phyloP scores from a whole-genome alignment of 306 rosid genomes.

The Fragaria ananassa region DNA sequence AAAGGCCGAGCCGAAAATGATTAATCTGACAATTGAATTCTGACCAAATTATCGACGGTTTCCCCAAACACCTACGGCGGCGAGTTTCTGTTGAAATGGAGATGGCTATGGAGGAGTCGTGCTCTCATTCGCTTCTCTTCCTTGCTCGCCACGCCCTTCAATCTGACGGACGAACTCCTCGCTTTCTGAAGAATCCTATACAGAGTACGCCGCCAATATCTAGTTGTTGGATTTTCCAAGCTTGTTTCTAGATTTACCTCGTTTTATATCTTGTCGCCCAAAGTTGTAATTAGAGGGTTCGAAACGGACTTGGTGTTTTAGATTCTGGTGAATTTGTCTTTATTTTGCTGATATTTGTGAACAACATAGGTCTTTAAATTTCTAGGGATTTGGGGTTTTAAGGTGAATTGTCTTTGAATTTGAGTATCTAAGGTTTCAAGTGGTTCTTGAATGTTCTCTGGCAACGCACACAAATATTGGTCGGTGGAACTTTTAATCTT shows the following conservation, averaged over 20 bases:
- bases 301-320: constrained; percentile 10
- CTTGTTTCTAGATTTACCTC: constrained; percentile 25
- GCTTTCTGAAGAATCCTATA: constrained; percentile 49
- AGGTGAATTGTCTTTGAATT: neutral
- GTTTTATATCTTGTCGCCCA: constrained; percentile 15
- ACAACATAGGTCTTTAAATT: neutral
- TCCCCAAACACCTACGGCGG: constrained; percentile 10
- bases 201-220: constrained; percentile 55
- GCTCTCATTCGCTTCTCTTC: constrained; percentile 44
- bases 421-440: constrained; percentile 30
- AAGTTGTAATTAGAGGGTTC: constrained; percentile 22
- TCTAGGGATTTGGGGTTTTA: constrained; percentile 1
- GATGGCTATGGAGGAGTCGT: constrained; percentile 65
- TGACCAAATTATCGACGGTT: neutral
- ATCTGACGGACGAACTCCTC: constrained; percentile 53
- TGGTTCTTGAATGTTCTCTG: constrained; percentile 24
- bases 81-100: constrained; percentile 45
- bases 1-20: too few species aligned
- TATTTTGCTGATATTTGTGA: neutral
- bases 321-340: neutral
- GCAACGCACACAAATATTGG: constrained; percentile 9
- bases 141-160: constrained; percentile 38
- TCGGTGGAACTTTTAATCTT: constrained; percentile 12
- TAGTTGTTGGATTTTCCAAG: constrained; percentile 32
- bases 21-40: neutral